Base-by-base conservation (phyloP, 768 basidiomycete species). In the Suillus occidentalis region DNA sequence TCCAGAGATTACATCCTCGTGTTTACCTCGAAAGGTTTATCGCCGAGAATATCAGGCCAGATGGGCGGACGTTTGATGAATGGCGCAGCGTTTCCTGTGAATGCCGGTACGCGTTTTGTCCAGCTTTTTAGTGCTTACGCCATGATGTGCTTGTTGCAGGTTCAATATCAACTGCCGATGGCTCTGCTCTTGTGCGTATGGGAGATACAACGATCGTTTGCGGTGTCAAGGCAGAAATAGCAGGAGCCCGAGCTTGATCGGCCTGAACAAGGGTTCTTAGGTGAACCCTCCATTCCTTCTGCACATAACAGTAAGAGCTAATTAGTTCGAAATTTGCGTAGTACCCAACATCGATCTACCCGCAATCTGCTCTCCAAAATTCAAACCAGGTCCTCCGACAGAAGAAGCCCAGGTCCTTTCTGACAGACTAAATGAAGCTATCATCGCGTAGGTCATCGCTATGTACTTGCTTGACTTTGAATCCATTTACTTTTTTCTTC, bases 321-420 rank as follows among this genome's bases (percentile, higher is more conserved):
- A 40, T 31, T 9, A 20, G 34, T 31, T 34, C 6, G 12, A 7
- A 55, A 40, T 20, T 31, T 40, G 16, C 18, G 10, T 66, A 95
- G 97, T 99, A 0, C 97, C 97, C 2, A 99, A 99, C 72, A 80
- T 99, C 68, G 97, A 99, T 75, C 84, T 99, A 2, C 91, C 96
- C 2, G 91, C 97, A 0, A 84, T 99, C 63, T 98, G 95, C 73
- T 95, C 95, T 9, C 89, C 97, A 0, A 88, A 86, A 70, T 99
- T 97, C 82, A 96, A 95, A 71, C 92, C 97, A 42, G 97, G 97
- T 3, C 96, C 97, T 1, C 97, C 97, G 0, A 83, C 87, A 0
- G 96, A 98, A 66, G 96, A 99, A 73, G 95, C 96, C 0, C 97
- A 99, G 71, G 88, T 94, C 6, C 82, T 97, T 6, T 95, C 94